Evolutionary conservation across 352 stramenopile genomes (phyloP).

Genomic region (Phytophthora foliorum): DNA sequence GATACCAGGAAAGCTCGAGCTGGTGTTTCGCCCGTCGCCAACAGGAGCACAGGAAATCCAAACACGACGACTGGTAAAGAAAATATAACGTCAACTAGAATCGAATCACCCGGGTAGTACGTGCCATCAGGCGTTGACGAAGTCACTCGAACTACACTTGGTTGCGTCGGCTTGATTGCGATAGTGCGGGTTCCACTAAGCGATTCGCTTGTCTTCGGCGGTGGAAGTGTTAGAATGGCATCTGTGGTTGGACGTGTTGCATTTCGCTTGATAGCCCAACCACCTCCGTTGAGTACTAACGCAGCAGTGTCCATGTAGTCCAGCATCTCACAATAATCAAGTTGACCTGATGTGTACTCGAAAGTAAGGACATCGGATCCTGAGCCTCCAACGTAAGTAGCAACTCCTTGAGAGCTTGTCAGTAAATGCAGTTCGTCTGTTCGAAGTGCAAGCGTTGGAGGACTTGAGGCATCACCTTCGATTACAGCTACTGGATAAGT

Average conservation of each 20-base stretch:
- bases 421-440: conserved; percentile 67
- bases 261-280: conserved; percentile 48
- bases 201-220: conserved; percentile 45
- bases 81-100: conserved; percentile 68
- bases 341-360: conserved; percentile 54
- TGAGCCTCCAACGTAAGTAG: conserved; percentile 62
- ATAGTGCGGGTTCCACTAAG: conserved; percentile 61
- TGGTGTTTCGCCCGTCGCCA: conserved; percentile 31
- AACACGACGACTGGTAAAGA: conserved; percentile 72
- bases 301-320: conserved; percentile 72
- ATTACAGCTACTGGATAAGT: conserved; percentile 53
- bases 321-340: conserved; percentile 68
- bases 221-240: conserved; percentile 58
- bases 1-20: conserved; percentile 35
- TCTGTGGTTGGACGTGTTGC: conserved; percentile 59
- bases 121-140: conserved; percentile 48
- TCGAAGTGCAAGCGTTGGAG: conserved; percentile 50
- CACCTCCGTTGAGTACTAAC: conserved; percentile 42
- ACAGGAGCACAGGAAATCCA: conserved; percentile 50
- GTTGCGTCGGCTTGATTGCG: conserved; percentile 62
- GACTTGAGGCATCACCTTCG: conserved; percentile 10
- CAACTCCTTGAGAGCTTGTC: conserved; percentile 46
- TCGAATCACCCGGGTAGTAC: conserved; percentile 67
- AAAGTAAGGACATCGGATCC: conserved; percentile 61
- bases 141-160: conserved; percentile 48